These are phyloP conservation scores for Morella rubra DNA, from an alignment of 306 rosid genomes.

Conservation along the genomic window DNA sequence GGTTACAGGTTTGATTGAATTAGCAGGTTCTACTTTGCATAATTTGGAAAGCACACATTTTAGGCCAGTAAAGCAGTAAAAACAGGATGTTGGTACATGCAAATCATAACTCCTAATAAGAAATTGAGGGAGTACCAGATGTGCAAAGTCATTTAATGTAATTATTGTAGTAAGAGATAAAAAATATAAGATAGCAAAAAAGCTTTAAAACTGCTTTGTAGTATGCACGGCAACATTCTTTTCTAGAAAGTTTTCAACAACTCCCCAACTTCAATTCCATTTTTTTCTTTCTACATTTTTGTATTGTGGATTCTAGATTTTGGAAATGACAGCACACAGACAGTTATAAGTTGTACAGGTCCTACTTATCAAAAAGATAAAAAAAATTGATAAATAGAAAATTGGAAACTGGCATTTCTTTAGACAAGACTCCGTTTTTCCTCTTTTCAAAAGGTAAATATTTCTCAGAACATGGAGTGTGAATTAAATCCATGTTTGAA, in stretches of 20 bases:
- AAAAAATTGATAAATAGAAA: background rate
- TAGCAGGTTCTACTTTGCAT: background rate
- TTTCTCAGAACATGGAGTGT: too few species aligned
- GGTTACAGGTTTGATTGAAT: background rate
- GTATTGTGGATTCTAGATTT: background rate
- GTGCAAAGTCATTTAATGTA: background rate
- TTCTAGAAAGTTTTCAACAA: background rate
- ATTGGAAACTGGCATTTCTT: background rate
- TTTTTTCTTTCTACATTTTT: background rate
- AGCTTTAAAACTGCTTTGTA: background rate
- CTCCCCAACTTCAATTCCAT: background rate
- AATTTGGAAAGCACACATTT: too few species aligned
- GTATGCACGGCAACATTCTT: background rate
- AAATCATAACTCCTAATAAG: background rate
- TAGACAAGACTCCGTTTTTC: too few species aligned
- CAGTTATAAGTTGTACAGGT: background rate
- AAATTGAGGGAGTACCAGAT: background rate
- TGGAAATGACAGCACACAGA: background rate
- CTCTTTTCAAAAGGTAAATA: too few species aligned
- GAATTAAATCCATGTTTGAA: too few species aligned
- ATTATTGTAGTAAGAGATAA: background rate
- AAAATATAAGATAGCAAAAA: background rate
- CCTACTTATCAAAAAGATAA: background rate
- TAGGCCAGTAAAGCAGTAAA: background rate
- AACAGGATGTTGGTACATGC: background rate